These are phyloP conservation scores for Gnaphalium uliginosum DNA, from an alignment of 129 eudicot genomes.

Conservation along the genomic window DNA sequence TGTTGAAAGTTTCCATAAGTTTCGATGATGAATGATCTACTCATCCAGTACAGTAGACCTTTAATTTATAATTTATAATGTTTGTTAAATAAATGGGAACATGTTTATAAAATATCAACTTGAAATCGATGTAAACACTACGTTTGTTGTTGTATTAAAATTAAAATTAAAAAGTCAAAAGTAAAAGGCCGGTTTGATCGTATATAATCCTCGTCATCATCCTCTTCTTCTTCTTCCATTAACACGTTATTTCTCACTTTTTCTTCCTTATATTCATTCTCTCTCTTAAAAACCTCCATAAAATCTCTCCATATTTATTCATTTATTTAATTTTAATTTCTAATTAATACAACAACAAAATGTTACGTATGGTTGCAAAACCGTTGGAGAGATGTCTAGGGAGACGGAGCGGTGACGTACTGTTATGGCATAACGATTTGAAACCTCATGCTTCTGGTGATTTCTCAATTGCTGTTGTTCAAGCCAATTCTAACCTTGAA, in stretches of 20 bases:
- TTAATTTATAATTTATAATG: not conserved
- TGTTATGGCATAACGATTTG: conserved; percentile 77
- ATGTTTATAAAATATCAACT: not conserved
- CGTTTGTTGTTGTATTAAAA: not conserved
- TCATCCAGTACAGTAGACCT: not conserved
- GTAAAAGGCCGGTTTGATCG: conserved; percentile 27
- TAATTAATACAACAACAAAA: not conserved
- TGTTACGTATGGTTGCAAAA: conserved; percentile 62
- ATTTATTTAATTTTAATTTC: no score
- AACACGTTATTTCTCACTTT: conserved; percentile 38
- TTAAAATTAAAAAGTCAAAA: conserved; percentile 29
- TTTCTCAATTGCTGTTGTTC: conserved; percentile 92
- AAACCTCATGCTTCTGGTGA: conserved; percentile 90
- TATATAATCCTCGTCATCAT: conserved; percentile 13
- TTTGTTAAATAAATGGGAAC: conserved; percentile 4
- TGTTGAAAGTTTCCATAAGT: no score
- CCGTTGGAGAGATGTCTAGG: conserved; percentile 66
- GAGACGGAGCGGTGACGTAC: conserved; percentile 58
- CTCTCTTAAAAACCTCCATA: conserved; percentile 7
- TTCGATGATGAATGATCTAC: not conserved
- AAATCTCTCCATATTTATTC: not conserved
- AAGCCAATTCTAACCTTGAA: conserved; percentile 81
- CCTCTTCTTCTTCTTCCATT: conserved; percentile 21
- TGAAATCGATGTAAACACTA: not conserved
- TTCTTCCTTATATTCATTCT: conserved; percentile 2